Evolutionary conservation across 371 early-diverging fungal genomes (phyloP).

Genomic region (Parasitella parasitica): DNA sequence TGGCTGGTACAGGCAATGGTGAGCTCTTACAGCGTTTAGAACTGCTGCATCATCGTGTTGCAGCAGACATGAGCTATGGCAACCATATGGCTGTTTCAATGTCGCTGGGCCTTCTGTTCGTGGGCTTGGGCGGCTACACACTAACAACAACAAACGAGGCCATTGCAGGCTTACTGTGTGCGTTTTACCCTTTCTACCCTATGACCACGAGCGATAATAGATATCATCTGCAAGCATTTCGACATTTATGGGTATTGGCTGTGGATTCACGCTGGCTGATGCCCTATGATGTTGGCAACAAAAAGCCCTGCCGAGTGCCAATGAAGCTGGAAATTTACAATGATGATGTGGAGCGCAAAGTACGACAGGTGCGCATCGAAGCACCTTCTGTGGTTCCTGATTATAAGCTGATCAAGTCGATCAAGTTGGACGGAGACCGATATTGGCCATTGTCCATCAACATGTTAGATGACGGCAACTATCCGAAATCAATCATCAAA

Average conservation of each 20-base stretch:
- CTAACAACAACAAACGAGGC: constrained; percentile 67
- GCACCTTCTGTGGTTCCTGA: constrained; percentile 72
- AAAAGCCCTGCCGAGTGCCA: constrained; percentile 60
- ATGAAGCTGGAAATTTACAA: constrained; percentile 36
- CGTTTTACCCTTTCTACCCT: constrained; percentile 83
- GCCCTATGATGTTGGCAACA: constrained; percentile 65
- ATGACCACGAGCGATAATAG: constrained; percentile 66
- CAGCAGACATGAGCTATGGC: constrained; percentile 66
- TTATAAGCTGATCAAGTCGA: constrained; percentile 50
- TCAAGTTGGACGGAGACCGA: constrained; percentile 53
- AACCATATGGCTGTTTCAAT: constrained; percentile 81
- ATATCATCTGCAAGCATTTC: constrained; percentile 78
- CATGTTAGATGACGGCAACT: constrained; percentile 27
- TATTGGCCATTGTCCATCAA: constrained; percentile 64
- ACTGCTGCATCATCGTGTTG: constrained; percentile 47
- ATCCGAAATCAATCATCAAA: constrained; percentile 23
- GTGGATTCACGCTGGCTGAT: constrained; percentile 75
- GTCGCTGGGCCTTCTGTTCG: constrained; percentile 83
- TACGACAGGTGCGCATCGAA: constrained; percentile 31
- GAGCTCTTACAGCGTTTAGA: constrained; percentile 60
- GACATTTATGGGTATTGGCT: constrained; percentile 90
- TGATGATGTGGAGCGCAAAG: constrained; percentile 19
- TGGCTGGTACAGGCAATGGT: constrained; percentile 82
- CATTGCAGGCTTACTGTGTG: constrained; percentile 70
- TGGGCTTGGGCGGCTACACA: constrained; percentile 80